phyloP scores from a whole-genome alignment of 805 yeast species.

The Saccharomyces jurei region DNA sequence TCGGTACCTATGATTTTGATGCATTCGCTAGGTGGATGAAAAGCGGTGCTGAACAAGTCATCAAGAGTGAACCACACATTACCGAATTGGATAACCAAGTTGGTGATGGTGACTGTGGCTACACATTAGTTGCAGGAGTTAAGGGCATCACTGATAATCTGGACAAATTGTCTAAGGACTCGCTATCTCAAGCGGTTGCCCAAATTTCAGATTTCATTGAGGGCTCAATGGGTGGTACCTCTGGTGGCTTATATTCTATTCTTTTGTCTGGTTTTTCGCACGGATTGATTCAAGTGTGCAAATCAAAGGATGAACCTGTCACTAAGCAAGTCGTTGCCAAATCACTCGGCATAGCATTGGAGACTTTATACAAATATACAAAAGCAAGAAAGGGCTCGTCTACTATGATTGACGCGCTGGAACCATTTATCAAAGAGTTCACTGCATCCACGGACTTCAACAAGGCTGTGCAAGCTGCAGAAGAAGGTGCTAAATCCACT shows the following conservation, averaged over 20 bases:
- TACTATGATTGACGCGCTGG: conserved; percentile 80
- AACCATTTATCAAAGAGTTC: conserved; percentile 72
- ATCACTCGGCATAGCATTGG: conserved; percentile 52
- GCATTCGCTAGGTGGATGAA: conserved; percentile 33
- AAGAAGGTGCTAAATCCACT: conserved; percentile 69
- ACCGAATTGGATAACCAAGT: conserved; percentile 81
- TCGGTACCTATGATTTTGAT: conserved; percentile 32
- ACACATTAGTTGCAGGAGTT: conserved; percentile 78
- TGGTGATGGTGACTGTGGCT: conserved; percentile 98
- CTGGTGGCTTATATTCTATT: conserved; percentile 88
- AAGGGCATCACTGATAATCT: conserved; percentile 56
- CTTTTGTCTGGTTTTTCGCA: conserved; percentile 69
- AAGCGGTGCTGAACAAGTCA: conserved; percentile 43
- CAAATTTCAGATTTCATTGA: conserved; percentile 78
- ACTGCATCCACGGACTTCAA: conserved; percentile 41
- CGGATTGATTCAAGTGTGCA: conserved; percentile 32
- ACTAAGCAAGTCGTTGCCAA: conserved; percentile 34
- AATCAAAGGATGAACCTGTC: conserved; percentile 25
- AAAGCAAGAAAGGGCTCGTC: conserved; percentile 85
- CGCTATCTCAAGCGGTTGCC: conserved; percentile 49
- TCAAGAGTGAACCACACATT: conserved; percentile 70
- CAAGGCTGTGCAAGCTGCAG: conserved; percentile 62
- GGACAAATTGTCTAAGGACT: conserved; percentile 32
- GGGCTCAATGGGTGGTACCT: conserved; percentile 93
- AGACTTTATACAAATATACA: conserved; percentile 75